Evolutionary conservation across 2,329 filamentous ascomycete species (phyloP).

Genomic region (Dothideomycetes sp.): DNA sequence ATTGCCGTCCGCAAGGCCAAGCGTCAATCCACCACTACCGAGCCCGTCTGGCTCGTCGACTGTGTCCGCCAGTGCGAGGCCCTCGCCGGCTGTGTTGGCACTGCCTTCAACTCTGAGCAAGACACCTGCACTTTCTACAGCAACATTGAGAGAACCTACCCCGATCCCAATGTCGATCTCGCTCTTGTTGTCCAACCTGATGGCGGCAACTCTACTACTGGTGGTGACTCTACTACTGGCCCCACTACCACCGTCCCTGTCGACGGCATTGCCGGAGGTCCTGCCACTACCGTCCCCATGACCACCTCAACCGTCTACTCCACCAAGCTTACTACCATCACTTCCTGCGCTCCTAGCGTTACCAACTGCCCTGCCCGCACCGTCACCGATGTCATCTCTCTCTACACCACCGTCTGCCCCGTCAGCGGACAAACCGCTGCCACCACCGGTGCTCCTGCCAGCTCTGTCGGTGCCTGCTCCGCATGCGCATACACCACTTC

Average conservation of each 20-base stretch:
- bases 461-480: conserved; percentile 5
- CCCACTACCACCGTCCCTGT: conserved; percentile 1
- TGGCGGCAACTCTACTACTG: neutral
- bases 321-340: conserved; percentile 7
- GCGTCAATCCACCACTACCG: conserved; percentile 7
- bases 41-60: conserved; percentile 7
- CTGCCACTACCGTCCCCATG: conserved; percentile 4
- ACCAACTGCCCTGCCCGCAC: conserved; percentile 4
- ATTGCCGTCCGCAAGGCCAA: conserved; percentile 8
- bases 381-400: conserved; percentile 11
- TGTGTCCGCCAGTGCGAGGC: conserved; percentile 7
- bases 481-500: neutral
- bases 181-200: conserved; percentile 8
- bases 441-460: neutral
- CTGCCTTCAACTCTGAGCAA: neutral
- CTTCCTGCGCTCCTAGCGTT: conserved; percentile 7
- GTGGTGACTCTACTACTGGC: neutral
- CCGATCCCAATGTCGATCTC: neutral
- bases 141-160: neutral
- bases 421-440: neutral
- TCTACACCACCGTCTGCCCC: conserved; percentile 12
- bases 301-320: conserved; percentile 13
- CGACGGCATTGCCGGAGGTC: too few relatives aligned
- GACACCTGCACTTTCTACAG: conserved; percentile 9
- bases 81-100: neutral